Base-by-base conservation (phyloP, 106 monocot species). In the Dendrobium huoshanense region DNA sequence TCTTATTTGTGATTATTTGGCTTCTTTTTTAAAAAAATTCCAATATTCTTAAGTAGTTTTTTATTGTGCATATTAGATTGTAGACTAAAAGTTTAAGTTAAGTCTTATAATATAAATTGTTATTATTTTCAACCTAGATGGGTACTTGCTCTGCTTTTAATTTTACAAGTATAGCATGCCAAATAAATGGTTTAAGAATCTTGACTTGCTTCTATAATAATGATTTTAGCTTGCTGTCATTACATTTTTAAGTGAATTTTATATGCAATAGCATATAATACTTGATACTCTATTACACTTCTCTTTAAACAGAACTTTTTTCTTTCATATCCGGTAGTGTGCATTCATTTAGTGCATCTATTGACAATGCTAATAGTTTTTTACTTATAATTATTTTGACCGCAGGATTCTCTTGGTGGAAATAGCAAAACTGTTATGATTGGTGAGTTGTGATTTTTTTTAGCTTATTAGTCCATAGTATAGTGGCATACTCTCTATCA, bases 401-500 rank as follows among this genome's bases (percentile, higher is more conserved):
- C 42, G 25, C 80, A 99, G 99, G 99, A 99, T 83, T 99, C 99
- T 76, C 91, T 99, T 81, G 99, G 99, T 67, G 95, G 99, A 9
- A 95, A 99, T 68, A 99, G 99, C 84, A 99, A 95, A 86, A 99
- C 99, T 47, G 88, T 91, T 20, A 95, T 99, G 99, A 99, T 99
- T 82, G 97, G 97, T 94, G 31, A 44, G 83, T 75, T 51, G 22
- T 20, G 16, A 58, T 51, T 44, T 16, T 61, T 61, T 13, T 75
- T 79, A 40, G 2, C 20, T 51, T 51, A 51, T 51, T 15, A 15
- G 45, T 61, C 49, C 3, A 41, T 40, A 17, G 20, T 27, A 0
- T 24, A 41, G 42, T 59, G 49, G 18, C 37, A 72, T 4, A 48
- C 3, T 80, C 43, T 41, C 33, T 27, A 44, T 8, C 49, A n/a